Evolutionary conservation across 352 stramenopile species (phyloP).

Genomic region (Halophytophthora batemanensis): DNA sequence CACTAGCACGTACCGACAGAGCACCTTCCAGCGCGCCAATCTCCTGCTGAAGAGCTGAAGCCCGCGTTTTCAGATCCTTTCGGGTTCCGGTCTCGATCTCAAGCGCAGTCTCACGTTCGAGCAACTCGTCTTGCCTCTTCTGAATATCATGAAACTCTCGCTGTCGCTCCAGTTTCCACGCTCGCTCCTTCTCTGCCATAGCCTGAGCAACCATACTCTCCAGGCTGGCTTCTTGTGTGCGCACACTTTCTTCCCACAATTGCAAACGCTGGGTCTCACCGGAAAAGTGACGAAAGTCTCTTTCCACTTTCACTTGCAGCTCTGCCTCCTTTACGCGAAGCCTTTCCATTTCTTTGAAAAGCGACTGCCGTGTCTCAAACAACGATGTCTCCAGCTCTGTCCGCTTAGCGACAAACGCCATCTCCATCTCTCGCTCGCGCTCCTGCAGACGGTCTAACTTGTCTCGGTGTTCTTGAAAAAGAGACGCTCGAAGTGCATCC

Average conservation of each 20-base stretch:
- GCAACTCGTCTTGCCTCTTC: constrained; percentile 30
- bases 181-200: constrained; percentile 47
- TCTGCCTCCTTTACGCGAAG: constrained; percentile 50
- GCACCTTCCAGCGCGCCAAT: constrained; percentile 15
- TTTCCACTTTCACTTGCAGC: constrained; percentile 42
- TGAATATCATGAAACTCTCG: constrained; percentile 24
- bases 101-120: constrained; percentile 24
- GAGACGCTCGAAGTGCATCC: constrained; percentile 33
- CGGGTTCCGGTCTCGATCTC: constrained; percentile 19
- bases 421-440: constrained; percentile 56
- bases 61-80: constrained; percentile 23
- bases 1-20: constrained; percentile 18
- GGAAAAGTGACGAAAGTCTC: constrained; percentile 42
- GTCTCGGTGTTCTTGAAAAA: constrained; percentile 49
- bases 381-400: constrained; percentile 57
- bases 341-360: constrained; percentile 70
- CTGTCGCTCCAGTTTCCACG: constrained; percentile 41
- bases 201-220: constrained; percentile 36
- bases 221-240: constrained; percentile 43
- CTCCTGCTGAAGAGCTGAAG: constrained; percentile 17
- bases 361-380: constrained; percentile 58
- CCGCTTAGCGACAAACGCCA: constrained; percentile 43
- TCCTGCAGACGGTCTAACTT: constrained; percentile 48
- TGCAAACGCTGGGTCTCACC: constrained; percentile 46
- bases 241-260: constrained; percentile 42